Evolutionary conservation across 768 basidiomycete genomes (phyloP), one percentile per base, ranked within the genome.

Genomic region (Cystofilobasidium macerans): DNA sequence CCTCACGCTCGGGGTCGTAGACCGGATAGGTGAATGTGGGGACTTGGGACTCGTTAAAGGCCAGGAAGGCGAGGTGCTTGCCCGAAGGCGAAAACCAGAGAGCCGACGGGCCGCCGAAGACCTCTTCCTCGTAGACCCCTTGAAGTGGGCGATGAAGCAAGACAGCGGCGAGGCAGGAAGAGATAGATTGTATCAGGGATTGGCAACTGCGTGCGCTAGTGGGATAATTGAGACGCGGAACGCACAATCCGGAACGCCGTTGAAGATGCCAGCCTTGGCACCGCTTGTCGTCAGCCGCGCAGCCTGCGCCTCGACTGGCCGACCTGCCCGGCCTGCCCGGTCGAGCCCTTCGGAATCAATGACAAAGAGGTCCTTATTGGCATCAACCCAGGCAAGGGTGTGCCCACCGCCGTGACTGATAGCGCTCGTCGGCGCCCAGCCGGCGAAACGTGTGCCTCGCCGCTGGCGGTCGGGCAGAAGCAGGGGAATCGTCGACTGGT

Each of bases 41-140:
- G 3, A 99, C 95, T 0, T 80, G 78, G 0, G 88, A 87, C 77
- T 98, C 94, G 73, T 99, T 90, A 68, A 89, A 85, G 14, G 82
- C 78, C 48, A 97, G 83, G 80, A 87, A 99, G 0, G 92, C 90
- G 51, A 99, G 69, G 38, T 78, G 77, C 2, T 74, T 70, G 0
- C 84, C 84, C 70, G 86, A 82, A 4, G 93, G 94, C 13, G 88
- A 86, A 87, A 88, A 98, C 91, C 91, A 98, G 6, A 94, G 78
- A 0, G 92, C 85, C 57, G 75, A 84, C 72, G 91, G 83, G 43
- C 77, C 73, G 3, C 80, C 77, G 71, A 91, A 87, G 28, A 97
- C 84, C 74, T 95, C 91, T 73, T 94, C 90, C 45, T 68, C 69
- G 45, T 59, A 67, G 9, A 68, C 62, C 62, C 67, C 58, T 60